Conservation (phyloP, 2,329 filamentous ascomycete species). For the Tothia fuscella region DNA sequence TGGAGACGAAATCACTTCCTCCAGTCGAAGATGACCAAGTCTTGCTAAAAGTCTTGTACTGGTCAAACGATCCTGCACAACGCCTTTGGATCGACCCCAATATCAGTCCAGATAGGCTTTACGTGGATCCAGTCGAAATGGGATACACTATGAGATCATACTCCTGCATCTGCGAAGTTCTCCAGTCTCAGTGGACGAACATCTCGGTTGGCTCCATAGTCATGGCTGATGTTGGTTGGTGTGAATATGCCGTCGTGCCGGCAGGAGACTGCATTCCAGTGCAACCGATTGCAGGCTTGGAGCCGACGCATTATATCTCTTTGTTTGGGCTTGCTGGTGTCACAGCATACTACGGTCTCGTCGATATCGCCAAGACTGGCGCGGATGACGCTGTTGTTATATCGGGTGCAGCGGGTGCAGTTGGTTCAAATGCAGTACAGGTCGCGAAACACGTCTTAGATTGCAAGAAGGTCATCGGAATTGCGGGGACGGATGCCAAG, state of each 20-base stretch:
- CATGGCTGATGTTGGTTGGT: neutral
- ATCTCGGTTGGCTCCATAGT: neutral
- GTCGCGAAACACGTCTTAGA: conserved; percentile 13
- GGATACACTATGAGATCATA: neutral
- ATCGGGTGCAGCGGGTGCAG: conserved; percentile 11
- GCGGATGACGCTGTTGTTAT: conserved; percentile 10
- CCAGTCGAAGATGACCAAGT: conserved; percentile 1
- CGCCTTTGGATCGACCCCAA: conserved; percentile 3
- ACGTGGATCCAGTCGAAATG: conserved; percentile 1
- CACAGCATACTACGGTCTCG: conserved; percentile 12
- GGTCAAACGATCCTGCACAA: conserved; percentile 4
- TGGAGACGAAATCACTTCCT: conserved; percentile 1
- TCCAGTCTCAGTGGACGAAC: neutral
- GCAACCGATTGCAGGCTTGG: neutral
- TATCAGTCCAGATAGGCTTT: conserved; percentile 1
- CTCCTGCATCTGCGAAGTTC: neutral
- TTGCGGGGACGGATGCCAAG: conserved; percentile 4
- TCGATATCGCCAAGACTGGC: conserved; percentile 8
- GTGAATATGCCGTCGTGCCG: conserved; percentile 3
- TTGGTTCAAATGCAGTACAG: conserved; percentile 11
- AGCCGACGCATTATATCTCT: conserved; percentile 7
- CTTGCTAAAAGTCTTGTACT: conserved; percentile 3
- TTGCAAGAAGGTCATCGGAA: conserved; percentile 5
- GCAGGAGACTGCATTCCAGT: neutral
- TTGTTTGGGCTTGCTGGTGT: conserved; percentile 10